Evolutionary conservation across 495 filamentous ascomycete species (phyloP).

Genomic region (Astrothelium macrocarpum): DNA sequence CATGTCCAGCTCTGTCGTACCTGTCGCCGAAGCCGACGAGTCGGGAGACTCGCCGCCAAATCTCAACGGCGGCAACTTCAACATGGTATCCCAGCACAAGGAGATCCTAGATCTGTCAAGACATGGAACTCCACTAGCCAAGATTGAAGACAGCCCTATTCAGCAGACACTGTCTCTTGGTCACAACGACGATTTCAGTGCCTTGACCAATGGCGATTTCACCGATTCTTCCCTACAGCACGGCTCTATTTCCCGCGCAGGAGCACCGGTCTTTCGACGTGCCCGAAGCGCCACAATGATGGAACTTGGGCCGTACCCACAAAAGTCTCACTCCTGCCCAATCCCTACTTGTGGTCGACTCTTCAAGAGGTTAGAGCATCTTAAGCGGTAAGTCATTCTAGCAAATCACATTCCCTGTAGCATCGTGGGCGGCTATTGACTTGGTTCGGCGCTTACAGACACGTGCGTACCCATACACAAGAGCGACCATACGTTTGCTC

Average conservation of each 20-base stretch:
- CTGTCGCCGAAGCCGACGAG: constrained; percentile 69
- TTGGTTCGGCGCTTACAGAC: constrained; percentile 47
- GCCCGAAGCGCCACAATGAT: constrained; percentile 92
- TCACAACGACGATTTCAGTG: constrained; percentile 58
- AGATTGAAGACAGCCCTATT: constrained; percentile 66
- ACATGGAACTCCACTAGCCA: constrained; percentile 76
- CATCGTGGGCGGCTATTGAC: constrained; percentile 38
- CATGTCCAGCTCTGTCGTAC: constrained; percentile 79
- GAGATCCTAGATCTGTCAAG: constrained; percentile 76
- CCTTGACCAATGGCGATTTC: constrained; percentile 54
- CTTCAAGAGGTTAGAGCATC: constrained; percentile 97
- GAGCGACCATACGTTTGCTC: constrained; percentile 96
- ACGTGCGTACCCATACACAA: constrained; percentile 98
- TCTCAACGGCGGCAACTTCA: constrained; percentile 43
- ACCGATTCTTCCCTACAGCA: constrained; percentile 44
- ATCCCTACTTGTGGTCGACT: constrained; percentile 94
- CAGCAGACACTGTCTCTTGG: constrained; percentile 53
- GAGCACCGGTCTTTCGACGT: constrained; percentile 66
- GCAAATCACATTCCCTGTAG: constrained; percentile 15
- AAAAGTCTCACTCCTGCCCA: constrained; percentile 97
- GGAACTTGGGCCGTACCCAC: constrained; percentile 92
- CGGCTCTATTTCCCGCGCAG: constrained; percentile 51
- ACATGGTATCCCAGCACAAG: constrained; percentile 59
- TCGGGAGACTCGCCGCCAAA: constrained; percentile 61
- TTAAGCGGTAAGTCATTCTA: constrained; percentile 73